Conservation (phyloP, 345 rosid species). For the Geranium brycei region DNA sequence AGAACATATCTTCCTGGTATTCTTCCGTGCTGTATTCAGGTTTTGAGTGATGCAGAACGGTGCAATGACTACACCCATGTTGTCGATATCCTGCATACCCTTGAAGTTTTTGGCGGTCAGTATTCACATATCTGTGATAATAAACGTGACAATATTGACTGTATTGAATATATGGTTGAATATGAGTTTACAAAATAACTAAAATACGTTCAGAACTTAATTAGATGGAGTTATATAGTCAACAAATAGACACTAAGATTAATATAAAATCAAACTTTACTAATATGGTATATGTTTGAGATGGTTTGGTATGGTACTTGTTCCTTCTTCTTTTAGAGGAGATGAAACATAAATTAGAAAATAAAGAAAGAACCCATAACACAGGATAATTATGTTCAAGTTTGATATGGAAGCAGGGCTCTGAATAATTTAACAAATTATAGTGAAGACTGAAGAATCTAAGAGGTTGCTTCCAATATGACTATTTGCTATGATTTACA, state of each 20-base stretch:
- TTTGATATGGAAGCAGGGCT: not conserved
- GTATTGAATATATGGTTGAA: not conserved
- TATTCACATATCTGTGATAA: conserved; percentile 4
- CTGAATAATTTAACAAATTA: too few relatives aligned
- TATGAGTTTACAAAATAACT: not conserved
- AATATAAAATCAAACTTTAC: too few relatives aligned
- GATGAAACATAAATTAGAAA: not conserved
- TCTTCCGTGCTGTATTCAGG: conserved; percentile 90
- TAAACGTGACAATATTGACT: not conserved
- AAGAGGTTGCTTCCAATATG: too few relatives aligned
- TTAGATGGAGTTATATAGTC: not conserved
- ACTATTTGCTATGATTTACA: conserved; percentile 15
- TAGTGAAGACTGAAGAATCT: too few relatives aligned
- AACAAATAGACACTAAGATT: not conserved
- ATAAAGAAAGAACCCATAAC: not conserved
- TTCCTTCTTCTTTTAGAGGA: not conserved
- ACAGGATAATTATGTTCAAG: not conserved
- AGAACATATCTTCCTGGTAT: conserved; percentile 85
- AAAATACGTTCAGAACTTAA: not conserved
- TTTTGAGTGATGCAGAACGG: conserved; percentile 89
- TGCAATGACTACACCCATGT: conserved; percentile 73
- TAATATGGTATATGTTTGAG: too few relatives aligned
- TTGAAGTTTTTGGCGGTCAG: conserved; percentile 97
- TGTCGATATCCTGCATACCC: conserved; percentile 83
- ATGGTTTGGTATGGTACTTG: not conserved